A percentile compares a stretch with the other conserved stretches of the same genome.
Evolutionary conservation across 768 basidiomycete species (phyloP).

Genomic region (Leucocoprinus birnbaumii): DNA sequence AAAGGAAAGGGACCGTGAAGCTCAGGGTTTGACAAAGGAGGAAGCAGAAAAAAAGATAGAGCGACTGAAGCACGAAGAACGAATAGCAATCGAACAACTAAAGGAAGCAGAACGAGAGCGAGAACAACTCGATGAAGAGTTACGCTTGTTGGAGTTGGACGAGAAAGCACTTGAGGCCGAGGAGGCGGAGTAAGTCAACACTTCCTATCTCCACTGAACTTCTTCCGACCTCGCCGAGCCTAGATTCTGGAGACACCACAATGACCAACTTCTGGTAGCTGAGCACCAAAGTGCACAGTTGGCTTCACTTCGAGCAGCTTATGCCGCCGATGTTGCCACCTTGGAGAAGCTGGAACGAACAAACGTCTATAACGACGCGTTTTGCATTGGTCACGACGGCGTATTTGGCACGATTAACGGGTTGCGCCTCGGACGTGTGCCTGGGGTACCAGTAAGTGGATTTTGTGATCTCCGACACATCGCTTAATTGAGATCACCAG

Average conservation of each 20-base stretch:
- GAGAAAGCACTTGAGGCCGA: constrained; percentile 79
- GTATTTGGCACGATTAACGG: constrained; percentile 99
- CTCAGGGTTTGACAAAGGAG: constrained; percentile 54
- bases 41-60: constrained; percentile 74
- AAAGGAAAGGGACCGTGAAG: constrained; percentile 76
- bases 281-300: constrained; percentile 69
- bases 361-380: constrained; percentile 95
- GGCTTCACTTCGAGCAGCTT: constrained; percentile 72
- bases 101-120: constrained; percentile 75
- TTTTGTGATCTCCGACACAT: neutral
- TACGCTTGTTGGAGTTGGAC: constrained; percentile 68
- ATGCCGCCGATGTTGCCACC: constrained; percentile 71
- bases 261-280: constrained; percentile 61
- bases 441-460: constrained; percentile 68
- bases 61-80: constrained; percentile 67
- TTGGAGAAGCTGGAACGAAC: constrained; percentile 86
- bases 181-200: constrained; percentile 68
- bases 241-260: constrained; percentile 84
- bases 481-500: constrained; percentile 31
- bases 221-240: constrained; percentile 13
- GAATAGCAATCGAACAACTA: constrained; percentile 68
- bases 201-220: neutral
- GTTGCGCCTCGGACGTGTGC: constrained; percentile 84
- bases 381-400: constrained; percentile 93
- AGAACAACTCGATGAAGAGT: constrained; percentile 70